Percentiles rank a stretch among this genome's conserved stretches.
phyloP scores from a whole-genome alignment of 208 protist genomes.

The Wallacemonas sp. region DNA sequence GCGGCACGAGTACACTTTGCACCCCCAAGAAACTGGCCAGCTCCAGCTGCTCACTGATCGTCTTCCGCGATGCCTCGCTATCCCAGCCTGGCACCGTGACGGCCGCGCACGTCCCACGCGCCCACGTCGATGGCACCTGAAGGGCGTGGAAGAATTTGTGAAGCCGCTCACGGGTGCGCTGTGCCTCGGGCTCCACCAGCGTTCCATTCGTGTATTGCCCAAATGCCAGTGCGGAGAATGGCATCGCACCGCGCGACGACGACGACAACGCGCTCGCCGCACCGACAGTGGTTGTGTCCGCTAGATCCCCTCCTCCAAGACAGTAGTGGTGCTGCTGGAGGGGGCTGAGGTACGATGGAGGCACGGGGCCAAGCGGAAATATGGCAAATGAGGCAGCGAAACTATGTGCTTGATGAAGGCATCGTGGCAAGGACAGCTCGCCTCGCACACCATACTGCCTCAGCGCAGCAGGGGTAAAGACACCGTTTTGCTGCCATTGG shows the following conservation, averaged over 20 bases:
- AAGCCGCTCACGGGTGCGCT: background rate
- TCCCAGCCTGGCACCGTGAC: constrained; percentile 46
- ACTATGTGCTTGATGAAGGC: constrained; percentile 34
- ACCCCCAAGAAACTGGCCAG: constrained; percentile 75
- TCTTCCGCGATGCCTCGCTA: constrained; percentile 12
- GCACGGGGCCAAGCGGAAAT: constrained; percentile 21
- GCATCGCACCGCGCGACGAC: background rate
- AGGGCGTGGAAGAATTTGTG: constrained; percentile 27
- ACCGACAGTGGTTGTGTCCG: background rate
- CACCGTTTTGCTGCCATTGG: constrained; percentile 31
- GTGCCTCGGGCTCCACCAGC: background rate
- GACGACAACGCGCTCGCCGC: background rate
- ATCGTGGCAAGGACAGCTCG: constrained; percentile 27
- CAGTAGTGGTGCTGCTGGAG: constrained; percentile 5
- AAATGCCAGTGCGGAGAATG: background rate
- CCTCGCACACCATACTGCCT: constrained; percentile 50
- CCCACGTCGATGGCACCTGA: constrained; percentile 52
- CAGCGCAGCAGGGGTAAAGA: constrained; percentile 36
- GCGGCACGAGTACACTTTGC: constrained; percentile 59
- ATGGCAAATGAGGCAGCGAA: constrained; percentile 43
- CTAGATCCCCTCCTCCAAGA: background rate
- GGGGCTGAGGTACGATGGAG: constrained; percentile 16
- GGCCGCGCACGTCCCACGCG: constrained; percentile 32
- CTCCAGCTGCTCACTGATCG: constrained; percentile 54
- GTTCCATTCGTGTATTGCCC: constrained; percentile 1